A percentile compares a stretch with the other conserved stretches of the same genome.
These are phyloP conservation scores for Heliamphora exappendiculata DNA, from an alignment of 148 eudicot species.

Conservation along the genomic window DNA sequence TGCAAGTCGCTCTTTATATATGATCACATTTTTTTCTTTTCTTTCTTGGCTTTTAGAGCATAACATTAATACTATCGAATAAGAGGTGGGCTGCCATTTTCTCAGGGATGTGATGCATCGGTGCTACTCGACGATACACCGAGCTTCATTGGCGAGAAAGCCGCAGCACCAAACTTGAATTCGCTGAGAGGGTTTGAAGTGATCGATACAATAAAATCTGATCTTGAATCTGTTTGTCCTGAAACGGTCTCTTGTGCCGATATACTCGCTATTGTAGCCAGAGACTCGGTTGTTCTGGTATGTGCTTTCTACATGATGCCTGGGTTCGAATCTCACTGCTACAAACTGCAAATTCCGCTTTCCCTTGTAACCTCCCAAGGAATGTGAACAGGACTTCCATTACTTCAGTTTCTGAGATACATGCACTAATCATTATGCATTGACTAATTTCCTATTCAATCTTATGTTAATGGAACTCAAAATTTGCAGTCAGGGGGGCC, in stretches of 20 bases:
- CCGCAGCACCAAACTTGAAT: conserved; percentile 45
- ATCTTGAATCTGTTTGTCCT: conserved; percentile 50
- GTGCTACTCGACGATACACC: conserved; percentile 49
- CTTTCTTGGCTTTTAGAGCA: background rate
- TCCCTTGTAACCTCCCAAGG: too few species aligned
- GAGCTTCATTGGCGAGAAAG: conserved; percentile 42
- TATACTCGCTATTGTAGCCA: conserved; percentile 51
- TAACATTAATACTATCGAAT: background rate
- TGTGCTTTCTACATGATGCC: background rate
- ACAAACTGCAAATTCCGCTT: too few species aligned
- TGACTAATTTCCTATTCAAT: background rate
- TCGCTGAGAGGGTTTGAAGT: conserved; percentile 55
- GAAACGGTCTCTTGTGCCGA: conserved; percentile 60
- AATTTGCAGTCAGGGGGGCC: conserved; percentile 65
- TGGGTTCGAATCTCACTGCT: too few species aligned
- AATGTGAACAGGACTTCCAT: too few species aligned
- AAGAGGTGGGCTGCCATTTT: background rate
- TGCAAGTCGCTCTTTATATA: conserved; percentile 29
- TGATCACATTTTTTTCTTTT: too few species aligned
- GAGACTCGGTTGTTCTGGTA: conserved; percentile 58
- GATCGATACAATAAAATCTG: conserved; percentile 50
- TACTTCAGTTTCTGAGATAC: background rate
- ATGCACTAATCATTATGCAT: background rate
- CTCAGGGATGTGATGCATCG: conserved; percentile 65
- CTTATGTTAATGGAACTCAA: background rate